Percentiles rank a stretch among this genome's conserved stretches.
phyloP scores from a whole-genome alignment of 2,329 filamentous ascomycete species.

The Neopestalotiopsis rosae region DNA sequence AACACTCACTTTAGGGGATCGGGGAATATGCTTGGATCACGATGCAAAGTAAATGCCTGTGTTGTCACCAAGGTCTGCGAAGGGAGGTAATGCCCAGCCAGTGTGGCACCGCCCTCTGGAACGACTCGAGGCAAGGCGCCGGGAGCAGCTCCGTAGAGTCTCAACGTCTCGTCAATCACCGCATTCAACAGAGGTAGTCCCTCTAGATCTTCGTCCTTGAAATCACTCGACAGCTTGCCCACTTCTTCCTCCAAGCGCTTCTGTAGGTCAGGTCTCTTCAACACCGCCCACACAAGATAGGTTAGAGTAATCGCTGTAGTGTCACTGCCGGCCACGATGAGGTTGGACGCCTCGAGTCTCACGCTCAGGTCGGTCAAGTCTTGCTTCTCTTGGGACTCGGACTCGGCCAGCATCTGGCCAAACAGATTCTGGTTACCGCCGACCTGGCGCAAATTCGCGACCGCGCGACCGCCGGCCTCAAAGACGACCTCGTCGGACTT shows the following conservation, averaged over 20 bases:
- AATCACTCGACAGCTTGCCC: conserved; percentile 28
- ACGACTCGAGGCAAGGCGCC: conserved; percentile 38
- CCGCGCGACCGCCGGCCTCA: background rate
- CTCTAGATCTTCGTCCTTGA: conserved; percentile 36
- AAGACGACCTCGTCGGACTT: conserved; percentile 6
- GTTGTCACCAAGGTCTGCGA: conserved; percentile 39
- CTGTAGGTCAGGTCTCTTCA: conserved; percentile 19
- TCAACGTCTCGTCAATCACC: conserved; percentile 35
- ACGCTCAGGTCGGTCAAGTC: conserved; percentile 1
- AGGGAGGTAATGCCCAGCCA: conserved; percentile 41
- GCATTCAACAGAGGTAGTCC: conserved; percentile 39
- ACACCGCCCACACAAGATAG: conserved; percentile 38
- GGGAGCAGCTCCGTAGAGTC: conserved; percentile 39
- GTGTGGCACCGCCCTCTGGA: conserved; percentile 35
- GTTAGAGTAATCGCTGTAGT: conserved; percentile 46
- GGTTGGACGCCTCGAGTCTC: background rate
- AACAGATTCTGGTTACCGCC: conserved; percentile 7
- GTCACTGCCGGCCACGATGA: conserved; percentile 46
- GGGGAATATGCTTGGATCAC: conserved; percentile 39
- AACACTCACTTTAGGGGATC: conserved; percentile 24
- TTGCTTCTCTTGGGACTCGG: conserved; percentile 4
- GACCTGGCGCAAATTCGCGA: conserved; percentile 4
- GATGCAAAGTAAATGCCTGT: conserved; percentile 46
- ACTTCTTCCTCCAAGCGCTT: conserved; percentile 25
- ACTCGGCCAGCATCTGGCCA: conserved; percentile 10